Evolutionary conservation across 1,284 basidiomycete species (phyloP).

Genomic region (Psilocybe mexicana): DNA sequence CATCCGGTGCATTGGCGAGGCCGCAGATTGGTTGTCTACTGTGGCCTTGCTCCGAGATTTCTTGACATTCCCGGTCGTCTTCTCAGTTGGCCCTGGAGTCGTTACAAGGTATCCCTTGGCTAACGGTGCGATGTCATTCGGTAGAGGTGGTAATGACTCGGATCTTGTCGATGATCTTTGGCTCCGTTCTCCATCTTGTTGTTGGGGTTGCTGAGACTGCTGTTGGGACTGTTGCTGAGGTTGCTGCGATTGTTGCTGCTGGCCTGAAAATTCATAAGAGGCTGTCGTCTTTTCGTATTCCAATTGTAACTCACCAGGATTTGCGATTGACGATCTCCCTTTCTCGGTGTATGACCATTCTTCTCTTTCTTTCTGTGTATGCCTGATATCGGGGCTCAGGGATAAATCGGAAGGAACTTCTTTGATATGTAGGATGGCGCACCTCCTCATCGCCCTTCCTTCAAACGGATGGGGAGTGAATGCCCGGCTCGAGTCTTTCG

Average conservation of each 20-base stretch:
- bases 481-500: slow-evolving; percentile 45
- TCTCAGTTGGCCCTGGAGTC: slow-evolving; percentile 1
- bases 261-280: slow-evolving; percentile 12
- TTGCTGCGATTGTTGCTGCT: slow-evolving; percentile 12
- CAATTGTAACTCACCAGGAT: slow-evolving; percentile 30
- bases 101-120: slow-evolving; percentile 16
- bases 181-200: slow-evolving; percentile 23
- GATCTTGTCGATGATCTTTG: slow-evolving; percentile 17
- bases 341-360: slow-evolving; percentile 67
- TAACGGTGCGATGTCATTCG: slow-evolving; percentile 11
- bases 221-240: not conserved
- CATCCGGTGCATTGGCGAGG: slow-evolving; percentile 7
- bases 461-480: slow-evolving; percentile 60
- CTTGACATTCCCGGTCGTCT: slow-evolving; percentile 10
- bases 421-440: slow-evolving; percentile 22
- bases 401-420: not conserved
- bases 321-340: slow-evolving; percentile 56
- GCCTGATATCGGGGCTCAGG: slow-evolving; percentile 32
- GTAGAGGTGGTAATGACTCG: slow-evolving; percentile 3
- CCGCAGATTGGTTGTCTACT: not conserved
- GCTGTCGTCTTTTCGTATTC: not conserved
- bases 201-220: too few relatives aligned
- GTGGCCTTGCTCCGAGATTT: slow-evolving; percentile 4
- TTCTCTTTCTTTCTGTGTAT: slow-evolving; percentile 50
- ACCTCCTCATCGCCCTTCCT: slow-evolving; percentile 64